phyloP scores from a whole-genome alignment of 352 stramenopile genomes.

The Phytophthora sansomeana region DNA sequence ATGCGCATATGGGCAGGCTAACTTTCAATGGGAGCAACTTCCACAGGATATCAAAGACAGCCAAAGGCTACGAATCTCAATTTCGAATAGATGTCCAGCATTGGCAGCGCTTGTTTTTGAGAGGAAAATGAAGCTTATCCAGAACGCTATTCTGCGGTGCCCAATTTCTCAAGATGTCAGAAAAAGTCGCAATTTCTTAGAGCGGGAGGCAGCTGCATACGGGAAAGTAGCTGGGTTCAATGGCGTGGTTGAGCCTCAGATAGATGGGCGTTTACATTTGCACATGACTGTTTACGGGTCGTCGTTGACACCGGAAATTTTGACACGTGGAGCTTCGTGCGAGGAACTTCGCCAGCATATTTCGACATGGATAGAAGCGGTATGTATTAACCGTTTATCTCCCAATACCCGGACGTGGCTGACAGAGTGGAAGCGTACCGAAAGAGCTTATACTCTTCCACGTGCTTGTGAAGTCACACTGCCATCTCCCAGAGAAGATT shows the following conservation, averaged over 20 bases:
- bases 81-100: slow-evolving; percentile 20
- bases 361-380: slow-evolving; percentile 1
- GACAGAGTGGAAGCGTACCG: no score
- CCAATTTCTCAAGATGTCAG: background rate
- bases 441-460: no score
- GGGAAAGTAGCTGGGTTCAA: slow-evolving; percentile 3
- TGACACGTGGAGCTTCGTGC: background rate
- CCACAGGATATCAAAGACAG: background rate
- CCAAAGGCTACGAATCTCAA: background rate
- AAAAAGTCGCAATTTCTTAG: background rate
- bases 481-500: no score
- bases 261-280: slow-evolving; percentile 5
- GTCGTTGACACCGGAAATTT: slow-evolving; percentile 7
- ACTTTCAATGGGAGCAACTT: background rate
- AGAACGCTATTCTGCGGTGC: slow-evolving; percentile 2
- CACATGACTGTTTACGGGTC: slow-evolving; percentile 13
- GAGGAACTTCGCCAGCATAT: background rate
- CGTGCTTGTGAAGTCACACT: no score
- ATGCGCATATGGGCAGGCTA: background rate
- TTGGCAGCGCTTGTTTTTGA: slow-evolving; percentile 16
- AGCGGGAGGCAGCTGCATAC: slow-evolving; percentile 1
- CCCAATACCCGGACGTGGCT: no score
- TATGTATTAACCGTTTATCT: background rate
- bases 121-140: background rate
- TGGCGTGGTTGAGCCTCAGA: slow-evolving; percentile 7